Evolutionary conservation across 1,139 yeast genomes (phyloP).

Genomic region (Magnusiomyces fungicola): DNA sequence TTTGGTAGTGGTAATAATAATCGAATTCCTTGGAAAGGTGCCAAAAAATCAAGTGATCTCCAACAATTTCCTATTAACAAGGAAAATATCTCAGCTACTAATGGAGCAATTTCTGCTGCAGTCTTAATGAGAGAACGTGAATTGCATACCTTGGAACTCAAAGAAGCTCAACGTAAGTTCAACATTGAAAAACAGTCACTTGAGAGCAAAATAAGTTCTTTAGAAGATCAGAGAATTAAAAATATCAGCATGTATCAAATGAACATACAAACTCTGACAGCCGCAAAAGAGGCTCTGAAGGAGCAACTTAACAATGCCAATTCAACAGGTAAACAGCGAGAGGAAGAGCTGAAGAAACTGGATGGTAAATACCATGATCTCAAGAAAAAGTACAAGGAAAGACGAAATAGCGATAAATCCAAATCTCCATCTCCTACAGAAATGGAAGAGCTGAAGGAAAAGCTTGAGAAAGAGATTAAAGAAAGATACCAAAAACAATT

Average conservation of each 20-base stretch:
- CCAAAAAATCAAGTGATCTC: too few relatives aligned
- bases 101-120: neutral
- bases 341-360: neutral
- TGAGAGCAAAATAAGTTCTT: neutral
- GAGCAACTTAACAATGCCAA: neutral
- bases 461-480: neutral
- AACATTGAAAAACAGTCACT: neutral
- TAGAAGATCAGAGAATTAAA: neutral
- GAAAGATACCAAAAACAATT: conserved; percentile 3
- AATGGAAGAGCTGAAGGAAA: neutral
- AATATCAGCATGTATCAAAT: neutral
- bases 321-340: neutral
- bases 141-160: neutral
- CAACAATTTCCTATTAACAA: too few relatives aligned
- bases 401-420: neutral
- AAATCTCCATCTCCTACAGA: neutral
- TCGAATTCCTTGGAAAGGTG: too few relatives aligned
- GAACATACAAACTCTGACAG: neutral
- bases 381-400: neutral
- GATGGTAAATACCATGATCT: conserved; percentile 1
- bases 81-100: neutral
- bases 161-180: conserved; percentile 1
- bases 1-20: too few relatives aligned
- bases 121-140: neutral
- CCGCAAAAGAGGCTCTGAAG: conserved; percentile 1